These are phyloP conservation scores for Gynostemma pentaphyllum DNA, from an alignment of 306 rosid species.

Conservation along the genomic window DNA sequence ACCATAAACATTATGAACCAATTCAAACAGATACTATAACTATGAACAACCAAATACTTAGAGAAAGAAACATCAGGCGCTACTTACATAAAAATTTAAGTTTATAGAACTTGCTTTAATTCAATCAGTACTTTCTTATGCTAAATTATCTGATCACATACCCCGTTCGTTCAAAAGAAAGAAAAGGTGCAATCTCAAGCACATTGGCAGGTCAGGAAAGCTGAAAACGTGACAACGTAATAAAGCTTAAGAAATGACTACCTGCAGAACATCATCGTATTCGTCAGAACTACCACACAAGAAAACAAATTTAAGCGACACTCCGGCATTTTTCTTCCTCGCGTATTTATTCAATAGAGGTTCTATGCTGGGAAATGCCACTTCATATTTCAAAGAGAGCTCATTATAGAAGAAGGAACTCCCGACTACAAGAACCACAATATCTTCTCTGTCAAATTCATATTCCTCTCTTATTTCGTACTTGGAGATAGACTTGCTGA, in stretches of 20 bases:
- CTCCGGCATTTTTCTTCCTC: conserved; percentile 44
- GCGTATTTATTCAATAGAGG: conserved; percentile 71
- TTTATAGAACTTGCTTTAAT: background rate
- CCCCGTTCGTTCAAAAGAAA: background rate
- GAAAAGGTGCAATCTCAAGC: background rate
- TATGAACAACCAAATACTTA: too few species aligned
- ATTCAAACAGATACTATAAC: too few species aligned
- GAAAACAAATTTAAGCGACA: conserved; percentile 65
- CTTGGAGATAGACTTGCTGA: conserved; percentile 52
- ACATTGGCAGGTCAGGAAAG: conserved; percentile 1
- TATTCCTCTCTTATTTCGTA: conserved; percentile 37
- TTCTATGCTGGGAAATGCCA: conserved; percentile 60
- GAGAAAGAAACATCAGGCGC: background rate
- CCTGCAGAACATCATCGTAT: conserved; percentile 61
- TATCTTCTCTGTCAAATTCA: conserved; percentile 48
- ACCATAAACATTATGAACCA: background rate
- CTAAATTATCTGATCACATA: background rate
- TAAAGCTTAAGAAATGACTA: conserved; percentile 23
- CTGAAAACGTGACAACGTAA: background rate
- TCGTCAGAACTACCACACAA: conserved; percentile 71
- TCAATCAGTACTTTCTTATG: background rate
- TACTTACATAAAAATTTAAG: background rate
- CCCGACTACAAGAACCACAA: conserved; percentile 71
- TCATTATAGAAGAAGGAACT: conserved; percentile 58
- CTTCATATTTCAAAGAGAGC: conserved; percentile 66